Evolutionary conservation across 805 yeast species (phyloP).

Genomic region (Saturnispora bothae): DNA sequence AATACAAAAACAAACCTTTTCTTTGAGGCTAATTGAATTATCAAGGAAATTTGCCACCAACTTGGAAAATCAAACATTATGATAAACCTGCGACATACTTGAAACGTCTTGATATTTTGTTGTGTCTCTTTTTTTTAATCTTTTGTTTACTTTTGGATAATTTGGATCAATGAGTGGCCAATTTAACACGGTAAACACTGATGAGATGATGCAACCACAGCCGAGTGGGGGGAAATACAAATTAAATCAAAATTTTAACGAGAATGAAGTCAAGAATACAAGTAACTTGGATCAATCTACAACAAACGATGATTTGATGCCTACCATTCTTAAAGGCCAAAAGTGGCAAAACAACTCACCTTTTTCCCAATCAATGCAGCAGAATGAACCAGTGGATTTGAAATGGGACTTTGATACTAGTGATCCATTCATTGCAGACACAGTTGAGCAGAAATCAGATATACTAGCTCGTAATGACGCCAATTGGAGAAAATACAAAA

Average conservation of each 20-base stretch:
- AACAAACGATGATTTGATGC: conserved; percentile 17
- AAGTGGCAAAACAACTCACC: conserved; percentile 18
- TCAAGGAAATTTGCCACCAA: too few relatives aligned
- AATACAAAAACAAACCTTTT: too few relatives aligned
- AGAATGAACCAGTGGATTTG: neutral
- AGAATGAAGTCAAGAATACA: neutral
- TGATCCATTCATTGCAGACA: conserved; percentile 11
- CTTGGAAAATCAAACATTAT: too few relatives aligned
- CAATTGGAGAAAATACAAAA: conserved; percentile 24
- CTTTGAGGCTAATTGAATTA: too few relatives aligned
- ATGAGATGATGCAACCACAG: too few relatives aligned
- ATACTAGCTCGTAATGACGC: conserved; percentile 18
- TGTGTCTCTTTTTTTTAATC: too few relatives aligned
- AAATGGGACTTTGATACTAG: neutral
- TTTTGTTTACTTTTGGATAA: too few relatives aligned
- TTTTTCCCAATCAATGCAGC: too few relatives aligned
- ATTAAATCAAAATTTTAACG: conserved; percentile 10
- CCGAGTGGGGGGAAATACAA: conserved; percentile 9
- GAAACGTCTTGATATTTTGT: too few relatives aligned
- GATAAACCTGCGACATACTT: too few relatives aligned
- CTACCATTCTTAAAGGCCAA: conserved; percentile 19
- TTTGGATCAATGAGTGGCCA: too few relatives aligned
- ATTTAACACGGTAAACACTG: too few relatives aligned
- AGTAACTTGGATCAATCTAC: neutral
- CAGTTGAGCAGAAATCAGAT: conserved; percentile 17